Base-by-base conservation (phyloP, 305 asterid genomes). In the Fraxinus baroniana region DNA sequence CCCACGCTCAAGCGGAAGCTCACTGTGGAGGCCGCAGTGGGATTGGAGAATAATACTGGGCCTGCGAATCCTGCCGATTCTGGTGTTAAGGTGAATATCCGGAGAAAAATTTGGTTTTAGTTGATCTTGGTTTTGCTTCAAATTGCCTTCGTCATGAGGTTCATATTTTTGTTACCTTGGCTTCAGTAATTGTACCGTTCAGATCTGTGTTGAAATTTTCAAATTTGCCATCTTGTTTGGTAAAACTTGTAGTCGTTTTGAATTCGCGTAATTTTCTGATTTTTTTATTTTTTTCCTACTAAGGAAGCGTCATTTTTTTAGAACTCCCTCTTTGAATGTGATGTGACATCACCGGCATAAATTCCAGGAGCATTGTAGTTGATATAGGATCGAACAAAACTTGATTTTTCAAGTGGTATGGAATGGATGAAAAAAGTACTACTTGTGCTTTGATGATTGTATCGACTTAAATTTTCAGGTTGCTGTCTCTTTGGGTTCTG, bases 1-100 rank as follows among this genome's bases (percentile, higher is more conserved):
- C 99, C 98, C 8, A 97, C 95, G 20, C 96, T 89, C 84, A 96
- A 94, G 88, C 89, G 98, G 87, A 92, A 93, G 91, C 97, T 91
- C 88, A 86, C 90, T 78, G 88, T 87, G 55, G 99, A 95, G 80
- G 60, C 94, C 8, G 87, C 37, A 74, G 83, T 78, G 5, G 87
- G 84, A 64, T 77, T 90, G 26, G 97, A 93, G 66, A 88, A 81
- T 76, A 83, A 81, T 20, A 81, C 76, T 36, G 80, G 86, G 57
- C 78, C 86, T 55, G 55, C 73, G 24, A 88, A 87, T 80, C 81
- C 89, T 24, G 71, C 84, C 5, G 98, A 97, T 87, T 91, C 99
- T 35, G 99, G 99, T 72, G 99, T 97, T n/a, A 91, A 93, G 91
- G 98, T 92, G 78, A 80, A 33, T 28, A 44, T 79, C 36, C 15